Percentiles rank a stretch among this genome's conserved stretches.
phyloP scores from a whole-genome alignment of 495 filamentous ascomycete species.

The Terfezia claveryi region DNA sequence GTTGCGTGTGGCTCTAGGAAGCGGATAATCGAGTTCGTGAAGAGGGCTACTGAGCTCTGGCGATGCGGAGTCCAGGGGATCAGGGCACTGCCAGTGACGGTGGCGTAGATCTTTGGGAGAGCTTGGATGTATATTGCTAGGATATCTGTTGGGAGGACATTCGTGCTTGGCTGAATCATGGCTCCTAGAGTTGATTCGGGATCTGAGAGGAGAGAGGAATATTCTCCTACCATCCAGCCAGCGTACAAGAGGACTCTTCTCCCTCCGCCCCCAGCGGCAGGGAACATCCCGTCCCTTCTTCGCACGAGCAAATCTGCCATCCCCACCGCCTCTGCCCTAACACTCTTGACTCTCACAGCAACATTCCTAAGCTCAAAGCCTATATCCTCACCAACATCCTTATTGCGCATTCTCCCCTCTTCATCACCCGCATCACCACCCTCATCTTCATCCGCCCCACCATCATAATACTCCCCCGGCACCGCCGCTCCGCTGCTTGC shows the following conservation, averaged over 20 bases:
- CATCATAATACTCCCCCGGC: not conserved
- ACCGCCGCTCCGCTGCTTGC: not conserved
- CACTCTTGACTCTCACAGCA: conserved; percentile 69
- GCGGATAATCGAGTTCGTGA: conserved; percentile 57
- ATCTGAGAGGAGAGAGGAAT: conserved; percentile 34
- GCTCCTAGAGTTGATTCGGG: conserved; percentile 44
- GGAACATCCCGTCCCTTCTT: conserved; percentile 26
- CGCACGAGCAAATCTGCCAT: conserved; percentile 63
- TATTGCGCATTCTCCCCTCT: conserved; percentile 1
- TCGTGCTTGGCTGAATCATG: conserved; percentile 43
- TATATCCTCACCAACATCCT: conserved; percentile 45
- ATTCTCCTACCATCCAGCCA: conserved; percentile 79
- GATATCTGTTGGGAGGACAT: conserved; percentile 37
- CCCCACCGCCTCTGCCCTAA: conserved; percentile 51
- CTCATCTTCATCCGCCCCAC: conserved; percentile 5
- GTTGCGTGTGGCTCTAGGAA: conserved; percentile 53
- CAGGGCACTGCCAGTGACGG: conserved; percentile 34
- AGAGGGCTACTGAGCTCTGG: conserved; percentile 46
- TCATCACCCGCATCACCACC: conserved; percentile 14
- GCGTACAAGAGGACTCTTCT: conserved; percentile 40
- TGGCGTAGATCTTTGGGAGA: conserved; percentile 57
- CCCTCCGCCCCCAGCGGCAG: conserved; percentile 25
- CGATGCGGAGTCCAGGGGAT: conserved; percentile 38
- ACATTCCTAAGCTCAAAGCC: conserved; percentile 71
- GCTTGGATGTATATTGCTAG: conserved; percentile 70